Base-by-base conservation (phyloP, 2,329 filamentous ascomycete genomes). In the Botrytis deweyae region DNA sequence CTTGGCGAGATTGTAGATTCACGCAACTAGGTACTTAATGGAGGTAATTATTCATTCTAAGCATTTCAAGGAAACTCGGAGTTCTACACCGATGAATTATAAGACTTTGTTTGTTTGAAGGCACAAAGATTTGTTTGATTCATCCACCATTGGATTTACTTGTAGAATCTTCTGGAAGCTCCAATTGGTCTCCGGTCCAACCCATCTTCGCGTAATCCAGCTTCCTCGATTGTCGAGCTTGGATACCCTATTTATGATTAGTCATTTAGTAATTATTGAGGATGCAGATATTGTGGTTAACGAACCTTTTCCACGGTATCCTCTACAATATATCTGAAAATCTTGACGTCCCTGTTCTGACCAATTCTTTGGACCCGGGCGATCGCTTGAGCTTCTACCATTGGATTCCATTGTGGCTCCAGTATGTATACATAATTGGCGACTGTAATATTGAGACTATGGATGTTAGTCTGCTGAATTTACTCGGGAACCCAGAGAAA, bases 341-440 rank as follows among this genome's bases (percentile, higher is more conserved):
- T 76, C 9, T 74, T 75, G 4, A 81, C 79, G 25, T 64, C 40
- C 2, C 75, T 75, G 20, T 74, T 76, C 55, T 81, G 80, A 10
- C 76, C 78, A 25, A 80, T 65, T 16, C 80, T 75, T 20, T 77
- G 71, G 22, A 73, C 76, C 42, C 79, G 73, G 1, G 75, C 76
- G 22, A 80, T 77, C 4, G 79, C 79, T 55, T 81, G 79, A 6
- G 69, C 75, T 66, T 81, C 79, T 2, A 81, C 76, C 7, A 75
- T 80, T 4, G 80, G 80, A 55, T 81, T 81, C 79, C 80, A 81
- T 75, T 81, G 80, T 9, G 79, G 79, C 68, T 81, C 79, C 25
- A 81, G 61, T 29, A 81, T 77, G 63, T 78, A 77, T 36, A 81
- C 74, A 3, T 73, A 77, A 69, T 75, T 79, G 18, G 79, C 80